Percentiles rank a stretch among this genome's conserved stretches.
phyloP scores from a whole-genome alignment of 1,139 yeast genomes.

The Sugiyamaella paludigena region DNA sequence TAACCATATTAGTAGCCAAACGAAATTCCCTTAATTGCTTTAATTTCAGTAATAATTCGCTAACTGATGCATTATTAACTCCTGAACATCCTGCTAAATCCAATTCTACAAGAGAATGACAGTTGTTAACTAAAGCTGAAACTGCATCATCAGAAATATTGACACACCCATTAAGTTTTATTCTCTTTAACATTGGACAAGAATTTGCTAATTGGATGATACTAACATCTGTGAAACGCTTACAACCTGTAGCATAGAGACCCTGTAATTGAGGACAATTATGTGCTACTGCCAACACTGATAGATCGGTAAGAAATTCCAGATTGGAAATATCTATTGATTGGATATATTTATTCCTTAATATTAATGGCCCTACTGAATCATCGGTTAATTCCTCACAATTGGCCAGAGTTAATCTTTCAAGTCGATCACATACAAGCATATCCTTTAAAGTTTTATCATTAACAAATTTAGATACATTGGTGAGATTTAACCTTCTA shows the following conservation, averaged over 20 bases:
- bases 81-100: constrained; percentile 83
- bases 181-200: constrained; percentile 77
- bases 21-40: constrained; percentile 79
- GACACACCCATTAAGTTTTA: constrained; percentile 73
- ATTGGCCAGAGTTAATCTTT: constrained; percentile 79
- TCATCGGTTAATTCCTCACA: constrained; percentile 64
- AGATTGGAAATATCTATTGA: constrained; percentile 91
- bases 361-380: constrained; percentile 61
- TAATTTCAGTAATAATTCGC: constrained; percentile 60
- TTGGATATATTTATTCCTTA: constrained; percentile 67
- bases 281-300: constrained; percentile 65
- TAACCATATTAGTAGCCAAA: constrained; percentile 67
- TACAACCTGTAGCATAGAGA: constrained; percentile 83
- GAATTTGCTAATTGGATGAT: constrained; percentile 56
- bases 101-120: constrained; percentile 82
- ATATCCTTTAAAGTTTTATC: constrained; percentile 51
- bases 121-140: constrained; percentile 58
- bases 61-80: constrained; percentile 62
- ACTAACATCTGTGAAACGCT: constrained; percentile 62
- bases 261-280: constrained; percentile 83
- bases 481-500: constrained; percentile 75
- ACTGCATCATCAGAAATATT: constrained; percentile 69
- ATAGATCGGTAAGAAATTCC: constrained; percentile 62
- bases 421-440: constrained; percentile 62
- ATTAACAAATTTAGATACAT: constrained; percentile 64